Conservation (phyloP, 192 early-diverging fungal species). For the Entomortierella parvispora region DNA sequence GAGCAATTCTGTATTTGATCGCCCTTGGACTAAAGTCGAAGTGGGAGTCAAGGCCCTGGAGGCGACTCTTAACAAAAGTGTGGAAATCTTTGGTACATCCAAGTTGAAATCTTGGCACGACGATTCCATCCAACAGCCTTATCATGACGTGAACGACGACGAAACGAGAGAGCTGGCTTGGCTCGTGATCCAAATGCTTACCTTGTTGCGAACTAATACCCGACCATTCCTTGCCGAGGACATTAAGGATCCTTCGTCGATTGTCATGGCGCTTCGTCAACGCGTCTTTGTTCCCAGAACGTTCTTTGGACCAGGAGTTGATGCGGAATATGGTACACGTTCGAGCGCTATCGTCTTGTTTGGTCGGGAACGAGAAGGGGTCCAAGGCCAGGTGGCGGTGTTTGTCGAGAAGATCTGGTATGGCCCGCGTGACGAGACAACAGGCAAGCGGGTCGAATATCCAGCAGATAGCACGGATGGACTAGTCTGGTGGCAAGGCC, state of each 20-base stretch:
- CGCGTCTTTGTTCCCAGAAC: slow-evolving; percentile 37
- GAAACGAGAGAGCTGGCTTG: slow-evolving; percentile 30
- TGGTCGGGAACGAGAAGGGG: slow-evolving; percentile 12
- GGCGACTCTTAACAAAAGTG: slow-evolving; percentile 20
- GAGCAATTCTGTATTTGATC: slow-evolving; percentile 53
- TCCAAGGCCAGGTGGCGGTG: slow-evolving; percentile 12
- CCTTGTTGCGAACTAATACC: slow-evolving; percentile 17
- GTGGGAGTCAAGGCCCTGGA: slow-evolving; percentile 37
- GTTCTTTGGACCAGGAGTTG: background rate
- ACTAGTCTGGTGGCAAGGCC: slow-evolving; percentile 43
- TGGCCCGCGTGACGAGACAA: slow-evolving; percentile 6
- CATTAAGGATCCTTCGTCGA: background rate
- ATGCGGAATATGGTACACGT: slow-evolving; percentile 25
- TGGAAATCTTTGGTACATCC: slow-evolving; percentile 26
- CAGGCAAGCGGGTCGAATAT: slow-evolving; percentile 4
- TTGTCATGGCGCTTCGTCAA: slow-evolving; percentile 12
- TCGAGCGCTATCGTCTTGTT: slow-evolving; percentile 34
- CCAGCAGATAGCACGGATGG: slow-evolving; percentile 17
- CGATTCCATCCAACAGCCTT: no score
- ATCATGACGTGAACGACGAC: slow-evolving; percentile 13
- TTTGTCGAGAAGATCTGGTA: slow-evolving; percentile 48
- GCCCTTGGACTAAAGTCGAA: slow-evolving; percentile 58
- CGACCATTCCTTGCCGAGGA: slow-evolving; percentile 9
- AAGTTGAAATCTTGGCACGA: no score
- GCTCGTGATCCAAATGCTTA: slow-evolving; percentile 37